Percentiles rank a stretch among this genome's conserved stretches.
Conservation (phyloP, 768 basidiomycete genomes). For the Trametes cingulata region DNA sequence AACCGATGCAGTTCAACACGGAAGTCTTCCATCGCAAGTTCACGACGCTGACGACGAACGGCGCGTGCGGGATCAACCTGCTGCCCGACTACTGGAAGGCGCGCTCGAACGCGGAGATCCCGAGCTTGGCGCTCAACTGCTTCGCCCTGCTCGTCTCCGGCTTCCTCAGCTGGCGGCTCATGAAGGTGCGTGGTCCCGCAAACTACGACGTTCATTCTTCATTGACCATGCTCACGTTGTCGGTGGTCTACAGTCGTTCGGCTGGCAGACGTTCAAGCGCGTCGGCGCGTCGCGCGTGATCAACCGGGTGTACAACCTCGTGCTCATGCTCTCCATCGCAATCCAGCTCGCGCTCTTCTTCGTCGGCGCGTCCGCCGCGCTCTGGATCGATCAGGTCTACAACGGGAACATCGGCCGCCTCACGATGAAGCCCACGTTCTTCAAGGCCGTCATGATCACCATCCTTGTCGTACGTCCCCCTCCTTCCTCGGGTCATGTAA, state of each 20-base stretch:
- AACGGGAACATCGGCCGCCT: constrained; percentile 63
- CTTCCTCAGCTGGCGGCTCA: constrained; percentile 71
- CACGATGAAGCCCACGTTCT: constrained; percentile 45
- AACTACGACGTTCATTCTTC: background rate
- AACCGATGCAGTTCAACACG: constrained; percentile 41
- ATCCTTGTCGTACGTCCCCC: constrained; percentile 56
- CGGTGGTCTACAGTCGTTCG: constrained; percentile 54
- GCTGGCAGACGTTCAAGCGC: constrained; percentile 89
- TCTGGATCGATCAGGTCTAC: constrained; percentile 79
- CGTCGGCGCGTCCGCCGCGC: constrained; percentile 62
- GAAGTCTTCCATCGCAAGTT: constrained; percentile 58
- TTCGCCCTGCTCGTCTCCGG: constrained; percentile 59
- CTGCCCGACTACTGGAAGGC: constrained; percentile 66
- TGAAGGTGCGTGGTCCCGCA: constrained; percentile 51
- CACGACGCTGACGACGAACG: constrained; percentile 55
- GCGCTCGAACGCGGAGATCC: constrained; percentile 61
- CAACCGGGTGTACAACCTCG: constrained; percentile 72
- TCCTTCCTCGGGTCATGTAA: background rate
- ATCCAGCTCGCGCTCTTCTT: constrained; percentile 82
- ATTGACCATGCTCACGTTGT: background rate
- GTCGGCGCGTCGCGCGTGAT: constrained; percentile 75
- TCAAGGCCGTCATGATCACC: constrained; percentile 55
- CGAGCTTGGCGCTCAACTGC: constrained; percentile 62
- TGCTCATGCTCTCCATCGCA: constrained; percentile 67
- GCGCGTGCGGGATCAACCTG: constrained; percentile 60